Percentiles rank a stretch among this genome's conserved stretches.
phyloP scores from a whole-genome alignment of 2,329 filamentous ascomycete species.

The Neofusicoccum kwambonambiense region DNA sequence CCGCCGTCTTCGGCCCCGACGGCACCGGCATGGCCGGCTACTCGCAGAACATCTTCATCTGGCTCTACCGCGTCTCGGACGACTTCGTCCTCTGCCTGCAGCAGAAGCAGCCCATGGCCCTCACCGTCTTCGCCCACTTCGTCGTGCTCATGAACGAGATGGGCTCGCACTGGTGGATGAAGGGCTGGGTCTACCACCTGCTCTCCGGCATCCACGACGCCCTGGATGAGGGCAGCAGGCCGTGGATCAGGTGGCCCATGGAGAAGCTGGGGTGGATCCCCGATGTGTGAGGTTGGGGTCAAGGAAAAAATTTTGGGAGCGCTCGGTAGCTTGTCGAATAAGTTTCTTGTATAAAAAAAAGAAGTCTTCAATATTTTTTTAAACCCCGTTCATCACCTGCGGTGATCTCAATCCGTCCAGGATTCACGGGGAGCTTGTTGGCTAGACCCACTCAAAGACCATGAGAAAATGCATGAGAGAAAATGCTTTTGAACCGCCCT shows the following conservation, averaged over 20 bases:
- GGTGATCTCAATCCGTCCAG: no score
- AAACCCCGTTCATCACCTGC: no score
- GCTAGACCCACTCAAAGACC: no score
- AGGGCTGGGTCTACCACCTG: slow-evolving; percentile 11
- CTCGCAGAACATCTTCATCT: slow-evolving; percentile 8
- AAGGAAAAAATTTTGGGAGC: no score
- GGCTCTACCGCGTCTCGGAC: slow-evolving; percentile 8
- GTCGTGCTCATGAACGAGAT: slow-evolving; percentile 3
- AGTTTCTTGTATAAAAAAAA: no score
- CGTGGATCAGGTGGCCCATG: slow-evolving; percentile 10
- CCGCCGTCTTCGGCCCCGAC: neutral
- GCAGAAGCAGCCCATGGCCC: slow-evolving; percentile 3
- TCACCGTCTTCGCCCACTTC: slow-evolving; percentile 12
- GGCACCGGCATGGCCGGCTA: neutral
- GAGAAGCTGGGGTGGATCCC: slow-evolving; percentile 15
- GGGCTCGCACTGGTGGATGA: slow-evolving; percentile 3
- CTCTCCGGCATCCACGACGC: neutral
- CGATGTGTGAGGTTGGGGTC: neutral
- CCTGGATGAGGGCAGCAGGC: slow-evolving; percentile 2
- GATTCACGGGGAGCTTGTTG: no score
- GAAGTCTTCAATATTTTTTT: no score
- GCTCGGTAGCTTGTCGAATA: no score
- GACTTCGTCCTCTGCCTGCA: slow-evolving; percentile 6
- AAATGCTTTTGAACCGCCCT: no score
- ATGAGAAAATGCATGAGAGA: no score